Evolutionary conservation across 2,329 filamentous ascomycete genomes (phyloP), one percentile per base, ranked within the genome.

Genomic region (Xylaria digitata): DNA sequence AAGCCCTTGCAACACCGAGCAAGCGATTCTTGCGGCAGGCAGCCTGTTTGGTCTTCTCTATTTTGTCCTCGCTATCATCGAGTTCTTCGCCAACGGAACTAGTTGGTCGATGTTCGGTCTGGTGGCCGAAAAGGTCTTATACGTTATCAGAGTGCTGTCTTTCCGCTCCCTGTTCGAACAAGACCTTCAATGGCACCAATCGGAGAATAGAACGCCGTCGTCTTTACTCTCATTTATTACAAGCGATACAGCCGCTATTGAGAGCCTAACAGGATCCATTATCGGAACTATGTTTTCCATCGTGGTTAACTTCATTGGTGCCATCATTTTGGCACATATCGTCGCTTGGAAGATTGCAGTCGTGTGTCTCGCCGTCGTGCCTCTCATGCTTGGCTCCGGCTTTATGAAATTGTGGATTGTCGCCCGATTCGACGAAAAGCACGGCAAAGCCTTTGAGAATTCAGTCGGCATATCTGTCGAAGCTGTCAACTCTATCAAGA

Each of bases 271-370:
- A 61, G 91, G 91, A 9, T 90, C 89, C 5, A 89, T 92, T 45
- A 83, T 93, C 61, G 90, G 91, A 6, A 91, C 89, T 0, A 79
- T 92, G 21, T 87, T 92, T 64, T 89, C 90, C 0, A 90, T 92
- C 23, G 71, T 85, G 2, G 84, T 93, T 68, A 92, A 91, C 76
- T 87, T 93, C 32, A 69, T 92, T 17, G 87, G 86, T 0, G 90
- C 89, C 1, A 88, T 93, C 61, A 86, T 91, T 34, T 75, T 93
- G 9, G 88, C 90, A 0, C 89, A 92, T 68, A 87, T 92, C 50
- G 82, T 94, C 53, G 89, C 89, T 2, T 94, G 91, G 92, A 90
- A 88, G 74, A 92, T 94, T 67, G 90, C 90, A 0, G 79, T 94
- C 15, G 91, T 94, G 3, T 90, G 90, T 61, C 82, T 94, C 6